Evolutionary conservation across 1,284 basidiomycete genomes (phyloP), one percentile per base, ranked within the genome.

Genomic region (Hemileia vastatrix): DNA sequence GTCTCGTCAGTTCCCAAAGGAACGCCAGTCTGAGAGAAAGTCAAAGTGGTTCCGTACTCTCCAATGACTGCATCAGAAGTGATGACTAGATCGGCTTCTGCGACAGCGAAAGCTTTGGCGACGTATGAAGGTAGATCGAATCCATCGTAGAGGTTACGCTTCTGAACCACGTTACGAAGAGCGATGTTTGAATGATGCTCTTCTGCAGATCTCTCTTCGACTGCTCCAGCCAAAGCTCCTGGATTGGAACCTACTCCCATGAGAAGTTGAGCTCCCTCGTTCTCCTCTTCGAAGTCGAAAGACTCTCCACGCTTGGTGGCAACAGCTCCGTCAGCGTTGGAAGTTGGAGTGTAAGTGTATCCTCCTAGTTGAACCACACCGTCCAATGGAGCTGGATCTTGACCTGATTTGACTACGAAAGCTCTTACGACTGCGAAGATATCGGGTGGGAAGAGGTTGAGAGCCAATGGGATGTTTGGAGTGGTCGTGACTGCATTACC

Each of bases 371-470:
- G 68, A 6, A 89, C 83, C 59, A 89, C 83, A 6, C 80, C 82
- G 67, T 89, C 87, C 63, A 89, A 76, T 47, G 83, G 84, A 9
- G 79, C 78, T 1, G 82, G 81, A 67, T 82, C 77, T 63, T 86
- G 73, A 2, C 84, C 84, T 6, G 85, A 83, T 65, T 85, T 78
- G 13, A 84, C 78, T 6, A 84, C 85, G 4, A 88, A 79, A 2
- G 80, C 79, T 24, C 86, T 81, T 31, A 86, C 84, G 15, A 88
- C 78, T 0, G 84, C 85, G 72, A 89, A 88, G 45, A 89, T 77
- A 32, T 82, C 78, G n/a, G 82, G 76, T 21, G 86, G 86, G 67
- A 86, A 84, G 65, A 86, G 81, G 72, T 88, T 88, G 80, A 88
- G 80, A 68, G 82, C 77, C 50, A 89, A 76, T 58, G 83, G 76